A percentile compares a stretch with the other conserved stretches of the same genome.
These are phyloP conservation scores for Geranium incanum DNA, from an alignment of 441 rosid species.

Conservation along the genomic window DNA sequence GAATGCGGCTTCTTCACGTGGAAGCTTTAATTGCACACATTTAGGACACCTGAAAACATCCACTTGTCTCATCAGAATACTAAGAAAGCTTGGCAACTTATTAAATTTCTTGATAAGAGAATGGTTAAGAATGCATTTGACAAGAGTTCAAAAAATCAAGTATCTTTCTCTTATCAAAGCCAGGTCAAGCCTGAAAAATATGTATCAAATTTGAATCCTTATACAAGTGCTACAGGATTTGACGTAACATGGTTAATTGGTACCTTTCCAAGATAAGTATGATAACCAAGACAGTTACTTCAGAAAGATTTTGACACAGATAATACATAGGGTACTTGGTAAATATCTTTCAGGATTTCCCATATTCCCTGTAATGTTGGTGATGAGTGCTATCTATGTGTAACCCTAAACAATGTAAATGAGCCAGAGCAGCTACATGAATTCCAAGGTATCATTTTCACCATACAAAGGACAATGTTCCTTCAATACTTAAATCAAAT, in stretches of 20 bases:
- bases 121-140: not conserved
- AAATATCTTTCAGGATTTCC: too few relatives aligned
- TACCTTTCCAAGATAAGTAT: not conserved
- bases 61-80: not conserved
- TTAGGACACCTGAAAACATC: slow-evolving; percentile 67
- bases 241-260: not conserved
- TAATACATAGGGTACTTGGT: too few relatives aligned
- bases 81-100: not conserved
- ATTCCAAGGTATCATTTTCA: not conserved
- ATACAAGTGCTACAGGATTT: not conserved
- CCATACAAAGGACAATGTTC: not conserved
- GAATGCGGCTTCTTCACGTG: slow-evolving; percentile 87
- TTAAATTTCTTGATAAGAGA: not conserved
- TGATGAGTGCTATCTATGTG: too few relatives aligned
- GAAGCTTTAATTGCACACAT: slow-evolving; percentile 83
- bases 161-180: not conserved
- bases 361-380: not conserved
- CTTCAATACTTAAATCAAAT: not conserved
- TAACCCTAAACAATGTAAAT: not conserved
- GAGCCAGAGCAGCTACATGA: not conserved
- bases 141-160: not conserved
- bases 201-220: not conserved
- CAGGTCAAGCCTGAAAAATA: not conserved
- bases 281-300: not conserved
- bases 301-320: too few relatives aligned